Evolutionary conservation across 1,284 basidiomycete genomes (phyloP), one percentile per base, ranked within the genome.

Genomic region (Leccinum fallax): DNA sequence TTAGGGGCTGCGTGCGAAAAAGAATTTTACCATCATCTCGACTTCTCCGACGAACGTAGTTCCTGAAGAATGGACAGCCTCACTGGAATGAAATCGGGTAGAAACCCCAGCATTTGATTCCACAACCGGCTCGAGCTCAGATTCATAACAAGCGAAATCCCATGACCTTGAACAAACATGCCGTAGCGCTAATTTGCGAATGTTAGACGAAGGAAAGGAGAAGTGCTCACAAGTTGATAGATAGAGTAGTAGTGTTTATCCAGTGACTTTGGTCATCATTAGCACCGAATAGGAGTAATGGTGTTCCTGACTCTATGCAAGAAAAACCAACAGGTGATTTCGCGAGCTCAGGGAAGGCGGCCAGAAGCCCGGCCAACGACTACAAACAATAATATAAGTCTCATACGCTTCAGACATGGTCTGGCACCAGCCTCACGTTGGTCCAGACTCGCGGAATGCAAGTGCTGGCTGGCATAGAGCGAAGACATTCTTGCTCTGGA

Each of bases 361-460:
- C 63, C 19, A 60, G 7, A 30, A 73, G 63, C 16, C 65, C 67
- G 6, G 54, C 24, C 2, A 64, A 54, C n/a, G 72, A 73, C 74
- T 73, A 43, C 16, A 51, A 43, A 55, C 2, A 32, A 54, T 2
- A 19, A 26, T 4, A 43, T 75, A 19, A 76, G 60, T n/a, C 19
- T 36, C n/a, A 1, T 4, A 26, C 21, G 11, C 32, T 46, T 16
- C 10, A 57, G n/a, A 30, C 4, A 57, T 5, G 30, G 30, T 30
- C 30, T 30, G 32, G 32, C 16, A 26, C 43, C 26, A 7, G 53
- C 53, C 72, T 76, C 53, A 73, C 71, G 16, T 65, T 67, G 13
- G 72, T 65, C 74, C 71, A 73, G 15, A 71, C 64, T 38, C 74
- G 63, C 19, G 72, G 72, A 52, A 28, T 26, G 9, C 7, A 2